Evolutionary conservation across 352 stramenopile species (phyloP).

Genomic region (Peronospora farinosa): DNA sequence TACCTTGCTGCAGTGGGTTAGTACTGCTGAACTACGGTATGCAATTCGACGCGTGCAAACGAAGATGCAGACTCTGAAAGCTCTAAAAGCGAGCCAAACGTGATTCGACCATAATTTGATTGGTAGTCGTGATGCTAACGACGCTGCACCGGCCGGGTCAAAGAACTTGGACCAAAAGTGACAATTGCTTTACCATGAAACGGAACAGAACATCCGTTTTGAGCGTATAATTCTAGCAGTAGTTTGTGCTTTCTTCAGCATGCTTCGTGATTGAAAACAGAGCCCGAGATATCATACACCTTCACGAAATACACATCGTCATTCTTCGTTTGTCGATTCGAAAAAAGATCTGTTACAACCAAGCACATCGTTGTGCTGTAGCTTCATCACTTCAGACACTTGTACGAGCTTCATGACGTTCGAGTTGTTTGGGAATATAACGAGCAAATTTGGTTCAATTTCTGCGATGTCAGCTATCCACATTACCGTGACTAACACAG

Average conservation of each 20-base stretch:
- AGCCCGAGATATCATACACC: too few species aligned
- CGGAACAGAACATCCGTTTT: conserved; percentile 3
- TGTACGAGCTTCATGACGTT: too few species aligned
- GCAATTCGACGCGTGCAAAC: conserved; percentile 64
- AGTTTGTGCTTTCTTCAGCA: conserved; percentile 1
- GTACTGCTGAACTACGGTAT: conserved; percentile 50
- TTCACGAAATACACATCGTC: background rate
- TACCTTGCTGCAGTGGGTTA: conserved; percentile 64
- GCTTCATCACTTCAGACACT: too few species aligned
- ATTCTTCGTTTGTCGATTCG: background rate
- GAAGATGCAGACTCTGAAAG: conserved; percentile 46
- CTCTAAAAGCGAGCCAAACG: background rate
- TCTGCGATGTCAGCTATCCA: too few species aligned
- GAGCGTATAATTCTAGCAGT: conserved; percentile 6
- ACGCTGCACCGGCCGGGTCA: too few species aligned
- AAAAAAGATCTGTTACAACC: too few species aligned
- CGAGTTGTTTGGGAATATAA: too few species aligned
- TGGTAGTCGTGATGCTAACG: background rate
- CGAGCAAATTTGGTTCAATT: too few species aligned
- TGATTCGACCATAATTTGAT: background rate
- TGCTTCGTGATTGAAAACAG: background rate
- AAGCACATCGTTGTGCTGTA: too few species aligned
- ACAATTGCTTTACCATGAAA: conserved; percentile 14
- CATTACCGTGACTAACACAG: too few species aligned
- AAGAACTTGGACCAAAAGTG: too few species aligned